Evolutionary conservation across 1,284 basidiomycete species (phyloP).

Genomic region (Cryptococcus neoformans): DNA sequence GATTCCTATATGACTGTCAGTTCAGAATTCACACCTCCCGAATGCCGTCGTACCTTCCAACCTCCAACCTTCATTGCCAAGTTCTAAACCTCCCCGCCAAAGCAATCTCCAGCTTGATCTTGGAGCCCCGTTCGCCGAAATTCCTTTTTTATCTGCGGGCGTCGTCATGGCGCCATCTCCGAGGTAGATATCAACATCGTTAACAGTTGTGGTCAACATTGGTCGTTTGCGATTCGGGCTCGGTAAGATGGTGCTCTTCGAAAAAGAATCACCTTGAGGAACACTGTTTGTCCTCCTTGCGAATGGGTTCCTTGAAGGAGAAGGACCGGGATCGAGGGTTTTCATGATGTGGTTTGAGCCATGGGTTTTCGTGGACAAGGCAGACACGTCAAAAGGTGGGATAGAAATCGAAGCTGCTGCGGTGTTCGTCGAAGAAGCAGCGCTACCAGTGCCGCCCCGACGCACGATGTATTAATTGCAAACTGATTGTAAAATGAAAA

Average conservation of each 20-base stretch:
- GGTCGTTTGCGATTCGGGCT: neutral
- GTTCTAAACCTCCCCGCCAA: constrained; percentile 46
- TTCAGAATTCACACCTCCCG: neutral
- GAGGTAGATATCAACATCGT: too few relatives aligned
- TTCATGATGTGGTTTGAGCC: neutral
- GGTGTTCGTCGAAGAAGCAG: too few relatives aligned
- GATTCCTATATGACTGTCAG: constrained; percentile 24
- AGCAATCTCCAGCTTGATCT: constrained; percentile 37
- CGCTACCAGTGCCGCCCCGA: too few relatives aligned
- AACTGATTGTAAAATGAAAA: too few relatives aligned
- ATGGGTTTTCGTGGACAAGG: neutral
- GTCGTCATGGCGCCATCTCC: too few relatives aligned
- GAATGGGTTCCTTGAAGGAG: constrained; percentile 26
- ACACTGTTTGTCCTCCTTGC: constrained; percentile 14
- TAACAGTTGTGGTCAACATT: neutral
- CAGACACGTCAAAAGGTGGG: neutral
- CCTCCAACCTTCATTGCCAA: constrained; percentile 44
- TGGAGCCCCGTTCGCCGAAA: neutral
- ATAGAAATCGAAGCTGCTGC: too few relatives aligned
- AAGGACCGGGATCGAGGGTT: constrained; percentile 5
- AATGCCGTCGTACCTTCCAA: constrained; percentile 35
- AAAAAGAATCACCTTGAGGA: constrained; percentile 10
- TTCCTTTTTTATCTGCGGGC: too few relatives aligned
- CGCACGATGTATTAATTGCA: too few relatives aligned
- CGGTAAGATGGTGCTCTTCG: neutral